Base-by-base conservation (phyloP, 164 flowering plant species). In the Euptelea pleiosperma region DNA sequence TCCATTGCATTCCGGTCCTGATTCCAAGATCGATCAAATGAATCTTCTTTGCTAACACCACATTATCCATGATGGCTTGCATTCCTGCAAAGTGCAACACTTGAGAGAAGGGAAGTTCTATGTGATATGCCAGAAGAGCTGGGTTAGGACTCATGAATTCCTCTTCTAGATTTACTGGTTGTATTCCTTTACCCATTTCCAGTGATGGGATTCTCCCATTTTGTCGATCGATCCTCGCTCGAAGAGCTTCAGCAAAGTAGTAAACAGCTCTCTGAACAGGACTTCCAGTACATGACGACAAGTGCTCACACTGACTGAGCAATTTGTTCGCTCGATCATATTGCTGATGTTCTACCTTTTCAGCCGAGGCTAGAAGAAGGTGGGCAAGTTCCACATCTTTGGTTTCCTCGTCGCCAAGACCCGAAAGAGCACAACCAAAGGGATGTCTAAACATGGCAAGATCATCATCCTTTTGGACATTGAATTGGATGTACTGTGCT, bases 11-110 rank as follows among this genome's bases (percentile, higher is more conserved):
- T 0, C 84, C 87, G 1, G n/a, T 54, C 41, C 69, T 67, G 28
- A 80, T 71, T 26, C 57, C 64, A 19, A 84, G 68, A 65, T 82
- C 85, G 19, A 84, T 67, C 10, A 82, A 34, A 47, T 80, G 87
- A 16, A 80, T 48, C 67, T 49, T 84, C 36, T 51, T 78, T 3
- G 84, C 73, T 2, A 58, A 50, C 0, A 62, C 60, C n/a, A 79
- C 68, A 18, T 61, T 64, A 3, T 80, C 85, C 3, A 78, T 22
- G 2, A 82, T 66, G 25, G 78, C 77, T 65, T 84, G 84, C 12
- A 83, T 54, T 54, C 77, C 87, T 15, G 79, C 43, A 29, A 85
- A 76, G 2, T 75, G 73, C n/a, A 36, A 7, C 3, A 77, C 60
- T 59, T 76, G 69, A 8, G 29, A 24, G 28, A 79, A 67, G 8